A percentile compares a stretch with the other conserved stretches of the same genome.
Evolutionary conservation across 768 basidiomycete genomes (phyloP).

Genomic region (Kwoniella heveanensis): DNA sequence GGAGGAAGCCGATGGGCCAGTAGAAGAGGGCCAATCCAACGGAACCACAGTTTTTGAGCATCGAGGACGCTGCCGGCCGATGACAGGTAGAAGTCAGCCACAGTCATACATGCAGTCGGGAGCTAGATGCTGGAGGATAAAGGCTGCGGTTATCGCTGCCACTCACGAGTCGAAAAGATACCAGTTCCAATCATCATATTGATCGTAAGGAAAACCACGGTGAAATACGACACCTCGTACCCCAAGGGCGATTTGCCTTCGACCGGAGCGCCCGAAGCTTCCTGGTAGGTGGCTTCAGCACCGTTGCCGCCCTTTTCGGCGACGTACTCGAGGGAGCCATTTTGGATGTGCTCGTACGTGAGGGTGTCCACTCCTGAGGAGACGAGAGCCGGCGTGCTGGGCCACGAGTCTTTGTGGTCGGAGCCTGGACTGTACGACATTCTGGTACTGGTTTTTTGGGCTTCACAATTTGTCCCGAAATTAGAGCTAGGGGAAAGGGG

Average conservation of each 20-base stretch:
- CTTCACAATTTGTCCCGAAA: no score
- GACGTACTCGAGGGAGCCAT: constrained; percentile 5
- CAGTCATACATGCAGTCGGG: no score
- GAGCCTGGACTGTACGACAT: not conserved
- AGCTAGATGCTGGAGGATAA: no score
- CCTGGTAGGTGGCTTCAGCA: constrained; percentile 11
- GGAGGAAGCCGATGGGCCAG: constrained; percentile 28
- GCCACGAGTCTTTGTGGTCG: not conserved
- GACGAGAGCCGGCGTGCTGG: not conserved
- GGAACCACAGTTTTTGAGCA: constrained; percentile 17
- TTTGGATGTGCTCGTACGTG: not conserved
- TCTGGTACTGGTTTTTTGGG: not conserved
- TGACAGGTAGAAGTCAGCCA: no score
- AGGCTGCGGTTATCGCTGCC: no score
- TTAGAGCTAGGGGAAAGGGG: no score
- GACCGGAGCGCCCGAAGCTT: constrained; percentile 31
- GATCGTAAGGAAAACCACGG: constrained; percentile 23
- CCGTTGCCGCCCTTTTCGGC: constrained; percentile 15
- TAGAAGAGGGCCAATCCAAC: constrained; percentile 33
- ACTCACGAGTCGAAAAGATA: constrained; percentile 31
- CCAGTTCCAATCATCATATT: constrained; percentile 37
- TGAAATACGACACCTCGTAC: constrained; percentile 21
- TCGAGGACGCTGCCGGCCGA: constrained; percentile 11
- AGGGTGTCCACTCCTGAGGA: not conserved
- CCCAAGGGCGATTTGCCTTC: constrained; percentile 26